Conservation (phyloP, 2,329 filamentous ascomycete genomes). For the Phialocephala sp. region DNA sequence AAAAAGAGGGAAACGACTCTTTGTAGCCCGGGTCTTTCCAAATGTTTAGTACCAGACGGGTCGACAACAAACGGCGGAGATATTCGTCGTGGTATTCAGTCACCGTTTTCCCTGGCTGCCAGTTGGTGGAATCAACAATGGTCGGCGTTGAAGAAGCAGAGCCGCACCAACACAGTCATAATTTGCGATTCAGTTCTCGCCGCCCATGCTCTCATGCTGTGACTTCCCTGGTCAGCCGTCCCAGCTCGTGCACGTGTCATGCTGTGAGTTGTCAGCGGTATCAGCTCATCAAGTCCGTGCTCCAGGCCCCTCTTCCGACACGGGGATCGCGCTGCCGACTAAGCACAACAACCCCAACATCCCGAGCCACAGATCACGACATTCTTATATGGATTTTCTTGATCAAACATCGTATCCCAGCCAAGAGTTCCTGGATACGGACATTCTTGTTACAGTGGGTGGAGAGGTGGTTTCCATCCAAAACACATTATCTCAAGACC, state of each 20-base stretch:
- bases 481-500: conserved; percentile 9
- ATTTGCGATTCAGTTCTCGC: too few relatives aligned
- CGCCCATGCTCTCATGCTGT: too few relatives aligned
- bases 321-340: conserved; percentile 1
- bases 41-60: too few relatives aligned
- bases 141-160: too few relatives aligned
- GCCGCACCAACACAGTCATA: too few relatives aligned
- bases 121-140: too few relatives aligned
- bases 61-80: too few relatives aligned
- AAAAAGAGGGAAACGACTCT: not conserved
- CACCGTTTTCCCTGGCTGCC: too few relatives aligned
- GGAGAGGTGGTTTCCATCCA: conserved; percentile 1
- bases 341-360: not conserved
- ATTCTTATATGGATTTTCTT: conserved; percentile 10
- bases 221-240: too few relatives aligned
- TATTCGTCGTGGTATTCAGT: too few relatives aligned
- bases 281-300: not conserved
- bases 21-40: not conserved
- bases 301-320: too few relatives aligned
- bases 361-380: not conserved
- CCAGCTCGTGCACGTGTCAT: too few relatives aligned
- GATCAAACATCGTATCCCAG: not conserved
- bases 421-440: not conserved
- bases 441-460: not conserved
- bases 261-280: not conserved